A percentile compares a stretch with the other conserved stretches of the same genome.
phyloP scores from a whole-genome alignment of 83 land plant genomes.

The Thuja plicata region DNA sequence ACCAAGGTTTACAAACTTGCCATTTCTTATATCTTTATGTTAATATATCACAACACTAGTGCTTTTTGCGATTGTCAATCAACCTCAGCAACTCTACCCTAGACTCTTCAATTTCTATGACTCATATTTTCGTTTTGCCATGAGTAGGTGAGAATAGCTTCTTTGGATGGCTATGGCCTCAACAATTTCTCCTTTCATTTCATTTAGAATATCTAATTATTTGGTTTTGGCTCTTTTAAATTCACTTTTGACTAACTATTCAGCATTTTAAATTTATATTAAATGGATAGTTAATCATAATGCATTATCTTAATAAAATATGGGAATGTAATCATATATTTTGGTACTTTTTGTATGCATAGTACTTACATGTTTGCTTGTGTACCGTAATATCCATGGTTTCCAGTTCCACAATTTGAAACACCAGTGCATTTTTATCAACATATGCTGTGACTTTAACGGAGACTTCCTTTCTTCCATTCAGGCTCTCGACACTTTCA shows the following conservation, averaged over 20 bases:
- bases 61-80: no score
- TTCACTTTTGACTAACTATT: not conserved
- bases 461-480: conserved; percentile 5
- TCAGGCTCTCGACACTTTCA: conserved; percentile 67
- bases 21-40: no score
- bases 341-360: not conserved
- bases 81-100: no score
- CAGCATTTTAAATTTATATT: not conserved
- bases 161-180: not conserved
- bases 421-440: not conserved
- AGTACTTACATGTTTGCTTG: not conserved
- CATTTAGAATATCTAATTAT: not conserved
- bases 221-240: not conserved
- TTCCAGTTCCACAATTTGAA: not conserved
- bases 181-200: not conserved
- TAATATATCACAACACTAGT: no score
- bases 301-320: not conserved
- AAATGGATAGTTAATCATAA: not conserved
- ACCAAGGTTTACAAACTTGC: no score
- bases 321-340: not conserved
- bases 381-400: not conserved
- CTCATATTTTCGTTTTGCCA: no score
- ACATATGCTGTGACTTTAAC: not conserved
- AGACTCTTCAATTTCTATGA: no score
- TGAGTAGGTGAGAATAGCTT: no score